Percentiles rank a stretch among this genome's conserved stretches.
Conservation (phyloP, 2,329 filamentous ascomycete genomes). For the Botrytis byssoidea region DNA sequence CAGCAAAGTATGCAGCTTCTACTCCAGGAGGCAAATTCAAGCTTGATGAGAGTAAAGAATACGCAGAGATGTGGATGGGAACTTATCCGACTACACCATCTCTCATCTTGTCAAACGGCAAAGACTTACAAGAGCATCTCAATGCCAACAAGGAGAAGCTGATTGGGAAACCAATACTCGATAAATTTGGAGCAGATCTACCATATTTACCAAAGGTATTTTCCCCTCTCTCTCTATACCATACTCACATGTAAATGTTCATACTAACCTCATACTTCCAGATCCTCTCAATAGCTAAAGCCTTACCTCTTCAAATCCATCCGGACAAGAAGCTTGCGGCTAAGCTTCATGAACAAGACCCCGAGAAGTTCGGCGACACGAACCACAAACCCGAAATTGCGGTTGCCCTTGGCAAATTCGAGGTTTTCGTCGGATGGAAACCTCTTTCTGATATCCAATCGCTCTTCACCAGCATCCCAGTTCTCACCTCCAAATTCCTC, state of each 20-base stretch:
- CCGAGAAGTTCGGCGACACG: slow-evolving; percentile 64
- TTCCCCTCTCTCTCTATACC: neutral
- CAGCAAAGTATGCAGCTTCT: slow-evolving; percentile 62
- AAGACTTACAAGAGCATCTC: slow-evolving; percentile 63
- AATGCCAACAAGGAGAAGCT: slow-evolving; percentile 60
- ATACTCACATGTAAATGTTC: slow-evolving; percentile 17
- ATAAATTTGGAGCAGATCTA: slow-evolving; percentile 63
- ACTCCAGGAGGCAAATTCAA: slow-evolving; percentile 62
- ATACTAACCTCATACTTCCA: slow-evolving; percentile 29
- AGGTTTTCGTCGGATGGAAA: slow-evolving; percentile 75
- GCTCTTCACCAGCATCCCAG: slow-evolving; percentile 47
- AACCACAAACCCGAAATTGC: slow-evolving; percentile 80
- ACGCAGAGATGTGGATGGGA: slow-evolving; percentile 55
- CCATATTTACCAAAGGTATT: slow-evolving; percentile 69
- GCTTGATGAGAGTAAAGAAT: slow-evolving; percentile 61
- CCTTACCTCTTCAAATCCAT: slow-evolving; percentile 72
- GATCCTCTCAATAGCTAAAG: slow-evolving; percentile 73
- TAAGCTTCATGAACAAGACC: slow-evolving; percentile 62
- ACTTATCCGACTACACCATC: slow-evolving; percentile 72
- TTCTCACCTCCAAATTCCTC: slow-evolving; percentile 27
- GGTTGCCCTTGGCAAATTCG: slow-evolving; percentile 67
- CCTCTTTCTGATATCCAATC: slow-evolving; percentile 58
- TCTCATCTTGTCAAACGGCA: slow-evolving; percentile 58
- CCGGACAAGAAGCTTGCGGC: slow-evolving; percentile 66
- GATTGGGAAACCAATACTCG: slow-evolving; percentile 59